Evolutionary conservation across 2,329 filamentous ascomycete genomes (phyloP).

Genomic region (Microcyclospora tardicrescens): DNA sequence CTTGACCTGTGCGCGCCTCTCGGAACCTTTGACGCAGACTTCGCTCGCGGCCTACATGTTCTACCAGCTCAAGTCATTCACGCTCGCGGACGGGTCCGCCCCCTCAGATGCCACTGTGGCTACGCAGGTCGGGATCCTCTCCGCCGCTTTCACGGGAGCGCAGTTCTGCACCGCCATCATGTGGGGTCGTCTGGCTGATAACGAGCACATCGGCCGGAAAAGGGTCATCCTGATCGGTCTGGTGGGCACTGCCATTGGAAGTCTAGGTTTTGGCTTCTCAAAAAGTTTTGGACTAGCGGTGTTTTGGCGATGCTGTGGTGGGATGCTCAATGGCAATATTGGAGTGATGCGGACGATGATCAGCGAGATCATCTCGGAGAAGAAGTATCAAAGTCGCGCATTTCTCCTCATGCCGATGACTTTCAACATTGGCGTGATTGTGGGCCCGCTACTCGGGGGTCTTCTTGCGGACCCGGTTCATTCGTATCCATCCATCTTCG

Average conservation of each 20-base stretch:
- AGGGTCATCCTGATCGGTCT: slow-evolving; percentile 65
- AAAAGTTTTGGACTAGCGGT: slow-evolving; percentile 48
- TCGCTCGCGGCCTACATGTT: slow-evolving; percentile 71
- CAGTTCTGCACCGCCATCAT: slow-evolving; percentile 74
- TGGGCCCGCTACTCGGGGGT: slow-evolving; percentile 46
- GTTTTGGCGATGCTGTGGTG: slow-evolving; percentile 53
- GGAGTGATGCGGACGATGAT: slow-evolving; percentile 66
- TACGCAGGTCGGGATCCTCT: slow-evolving; percentile 62
- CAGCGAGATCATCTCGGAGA: slow-evolving; percentile 57
- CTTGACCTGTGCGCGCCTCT: slow-evolving; percentile 63
- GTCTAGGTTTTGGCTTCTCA: slow-evolving; percentile 57
- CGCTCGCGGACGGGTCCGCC: slow-evolving; percentile 24
- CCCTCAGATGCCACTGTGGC: slow-evolving; percentile 53
- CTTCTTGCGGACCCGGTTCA: slow-evolving; percentile 53
- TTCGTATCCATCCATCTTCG: slow-evolving; percentile 51
- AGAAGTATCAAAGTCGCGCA: slow-evolving; percentile 43
- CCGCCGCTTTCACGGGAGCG: slow-evolving; percentile 66
- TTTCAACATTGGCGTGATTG: slow-evolving; percentile 46
- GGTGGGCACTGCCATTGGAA: slow-evolving; percentile 52
- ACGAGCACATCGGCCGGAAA: slow-evolving; percentile 55
- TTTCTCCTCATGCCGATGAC: slow-evolving; percentile 54
- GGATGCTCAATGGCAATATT: slow-evolving; percentile 58
- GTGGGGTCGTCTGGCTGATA: slow-evolving; percentile 62
- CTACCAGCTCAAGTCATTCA: slow-evolving; percentile 74
- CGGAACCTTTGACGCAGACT: slow-evolving; percentile 71